Base-by-base conservation (phyloP, 441 rosid species). In the Syzygium malaccense region DNA sequence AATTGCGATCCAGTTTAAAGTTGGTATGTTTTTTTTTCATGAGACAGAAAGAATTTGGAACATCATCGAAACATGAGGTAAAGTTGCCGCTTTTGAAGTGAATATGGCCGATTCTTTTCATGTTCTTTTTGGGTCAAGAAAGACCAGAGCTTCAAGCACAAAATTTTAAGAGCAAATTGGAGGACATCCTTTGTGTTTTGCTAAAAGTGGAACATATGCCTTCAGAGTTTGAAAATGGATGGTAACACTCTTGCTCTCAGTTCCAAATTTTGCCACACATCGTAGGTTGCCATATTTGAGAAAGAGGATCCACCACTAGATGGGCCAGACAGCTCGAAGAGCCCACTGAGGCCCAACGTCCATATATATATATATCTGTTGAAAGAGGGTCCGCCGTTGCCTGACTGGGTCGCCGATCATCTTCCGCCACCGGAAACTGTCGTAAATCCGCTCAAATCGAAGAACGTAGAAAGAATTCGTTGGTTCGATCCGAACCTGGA, bases 401-500 rank as follows among this genome's bases (percentile, higher is more conserved):
- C 49, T 15, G 8, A 60, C 4, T 51, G 25, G 85, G 26, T 45
- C 3, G 87, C 86, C 30, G 64, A 88, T 55, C 87, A 89, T 64
- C 89, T 91, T 19, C 92, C 90, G 13, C 26, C 79, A 2, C 79
- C 88, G 56, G 66, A 55, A 14, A 45, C 86, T 37, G 88, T 87
- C 28, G 54, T 87, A 26, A 30, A n/a, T 6, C 66, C 86, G 9
- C 85, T 51, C 51, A 85, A 91, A 49, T 60, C 86, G 25, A 68
- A 80, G 14, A 51, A 80, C 45, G 64, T 90, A 8, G 14, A 26
- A 20, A 54, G 28, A 49, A 5, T 89, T 49, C 86, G 91, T 12
- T 23, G 90, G 55, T 92, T 26, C 51, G 85, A 88, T 12, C 91
- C 88, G 2, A 57, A 91, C 55, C 62, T 48, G 9, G 87, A 86